Percentiles rank a stretch among this genome's conserved stretches.
Evolutionary conservation across 75 land plant genomes (phyloP).

Genomic region (Chamaecyparis obtusa): DNA sequence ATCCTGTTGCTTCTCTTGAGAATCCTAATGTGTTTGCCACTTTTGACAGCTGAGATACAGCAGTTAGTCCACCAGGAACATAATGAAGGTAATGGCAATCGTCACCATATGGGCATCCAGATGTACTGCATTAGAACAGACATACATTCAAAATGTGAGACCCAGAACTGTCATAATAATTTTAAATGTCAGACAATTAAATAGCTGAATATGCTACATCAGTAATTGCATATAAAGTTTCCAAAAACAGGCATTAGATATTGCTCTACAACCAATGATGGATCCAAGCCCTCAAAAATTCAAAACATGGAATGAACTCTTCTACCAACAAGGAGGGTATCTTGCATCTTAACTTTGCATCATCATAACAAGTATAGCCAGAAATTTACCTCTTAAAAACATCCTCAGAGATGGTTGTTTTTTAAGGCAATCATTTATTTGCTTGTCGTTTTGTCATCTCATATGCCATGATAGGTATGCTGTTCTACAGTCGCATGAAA

Average conservation of each 20-base stretch:
- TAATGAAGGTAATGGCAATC: constrained; percentile 51
- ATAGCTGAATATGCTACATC: background rate
- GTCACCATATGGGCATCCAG: constrained; percentile 54
- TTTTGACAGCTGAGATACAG: constrained; percentile 15
- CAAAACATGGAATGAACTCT: background rate
- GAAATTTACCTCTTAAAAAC: background rate
- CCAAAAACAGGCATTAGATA: background rate
- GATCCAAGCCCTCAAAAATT: background rate
- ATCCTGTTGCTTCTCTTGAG: background rate
- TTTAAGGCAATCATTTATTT: too few relatives aligned
- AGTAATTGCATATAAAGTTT: background rate
- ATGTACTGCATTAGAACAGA: constrained; percentile 27
- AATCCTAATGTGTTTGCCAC: background rate
- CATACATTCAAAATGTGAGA: background rate
- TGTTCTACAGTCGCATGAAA: background rate
- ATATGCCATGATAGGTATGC: too few relatives aligned
- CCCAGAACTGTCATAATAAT: background rate
- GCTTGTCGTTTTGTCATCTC: too few relatives aligned
- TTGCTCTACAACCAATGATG: background rate
- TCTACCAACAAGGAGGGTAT: background rate
- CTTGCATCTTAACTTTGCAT: background rate
- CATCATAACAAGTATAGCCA: background rate
- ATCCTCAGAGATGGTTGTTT: background rate
- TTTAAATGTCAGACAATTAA: background rate
- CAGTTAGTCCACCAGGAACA: constrained; percentile 39